Evolutionary conservation across 2,329 filamentous ascomycete genomes (phyloP), one percentile per base, ranked within the genome.

Genomic region (Sarocladium oryzae): DNA sequence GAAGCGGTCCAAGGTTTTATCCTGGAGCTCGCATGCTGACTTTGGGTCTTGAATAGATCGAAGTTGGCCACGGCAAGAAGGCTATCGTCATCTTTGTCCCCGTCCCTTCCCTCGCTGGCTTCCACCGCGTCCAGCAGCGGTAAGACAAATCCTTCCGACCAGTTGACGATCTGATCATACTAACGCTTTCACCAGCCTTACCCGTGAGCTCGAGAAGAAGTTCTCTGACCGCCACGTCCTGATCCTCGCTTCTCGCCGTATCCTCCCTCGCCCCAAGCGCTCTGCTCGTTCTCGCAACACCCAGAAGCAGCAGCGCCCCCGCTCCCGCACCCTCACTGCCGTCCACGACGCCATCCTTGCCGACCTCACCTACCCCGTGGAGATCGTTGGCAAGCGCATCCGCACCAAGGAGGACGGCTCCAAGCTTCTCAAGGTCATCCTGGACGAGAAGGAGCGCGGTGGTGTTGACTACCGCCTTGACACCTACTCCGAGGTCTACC

Each of bases 51-150:
- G 58, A 73, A 68, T 78, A 99, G 93, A 93, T 99, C 83, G 93
- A 99, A 84, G 92, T 97, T 80, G 93, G 93, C 82, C 91, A 97
- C 83, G 93, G 93, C 86, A 96, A 96, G 86, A 99, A 97, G 88
- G 93, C 93, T 73, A 93, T 99, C 82, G 92, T 96, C 84, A 95
- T 99, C 88, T 99, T 99, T 88, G 93, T 99, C 84, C 93, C 93
- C 74, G 93, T 99, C 75, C 93, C 93, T 78, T 89, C 95, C 77
- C 89, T 99, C 75, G 81, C 86, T 76, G 89, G 89, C 75, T 99
- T 96, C 89, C 93, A 97, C 88, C 91, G 93, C 73, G 89, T 96
- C 73, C 93, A 99, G 85, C 93, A 97, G 83, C 91, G 93, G 92
- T 97, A 91, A 77, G 86, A 26, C 75, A 58, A 53, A 50, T 33